Percentiles rank a stretch among this genome's conserved stretches.
Evolutionary conservation across 805 yeast genomes (phyloP).

Genomic region (Deakozyma indianensis): DNA sequence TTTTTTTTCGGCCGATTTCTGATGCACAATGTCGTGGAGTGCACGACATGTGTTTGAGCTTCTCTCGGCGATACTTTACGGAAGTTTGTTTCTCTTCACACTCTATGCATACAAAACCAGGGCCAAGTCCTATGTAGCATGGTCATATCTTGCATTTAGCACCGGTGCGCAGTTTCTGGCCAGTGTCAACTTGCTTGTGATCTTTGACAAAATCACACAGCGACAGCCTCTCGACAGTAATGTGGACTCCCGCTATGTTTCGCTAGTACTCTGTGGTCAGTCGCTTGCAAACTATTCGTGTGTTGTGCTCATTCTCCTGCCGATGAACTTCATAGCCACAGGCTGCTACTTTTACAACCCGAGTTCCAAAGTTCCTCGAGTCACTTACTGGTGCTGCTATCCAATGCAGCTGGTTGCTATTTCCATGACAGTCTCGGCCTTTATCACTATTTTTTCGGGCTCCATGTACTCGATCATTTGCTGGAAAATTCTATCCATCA

Average conservation of each 20-base stretch:
- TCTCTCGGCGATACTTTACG: background rate
- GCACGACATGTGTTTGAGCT: background rate
- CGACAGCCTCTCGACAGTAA: background rate
- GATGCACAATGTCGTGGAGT: background rate
- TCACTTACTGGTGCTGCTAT: constrained; percentile 1
- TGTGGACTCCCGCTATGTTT: background rate
- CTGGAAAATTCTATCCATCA: background rate
- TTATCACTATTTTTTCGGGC: background rate
- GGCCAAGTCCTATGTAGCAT: background rate
- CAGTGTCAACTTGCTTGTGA: background rate
- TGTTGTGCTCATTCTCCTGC: background rate
- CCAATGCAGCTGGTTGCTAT: background rate
- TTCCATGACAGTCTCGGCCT: background rate
- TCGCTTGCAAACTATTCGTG: background rate
- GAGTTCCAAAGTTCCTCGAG: background rate
- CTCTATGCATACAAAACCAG: background rate
- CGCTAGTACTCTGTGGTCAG: background rate
- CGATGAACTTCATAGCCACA: background rate
- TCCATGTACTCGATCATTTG: background rate
- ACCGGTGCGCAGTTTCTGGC: background rate
- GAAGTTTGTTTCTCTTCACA: background rate
- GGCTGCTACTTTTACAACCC: constrained; percentile 1
- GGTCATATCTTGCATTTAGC: background rate
- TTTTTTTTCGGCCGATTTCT: too few species aligned
- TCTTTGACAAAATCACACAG: background rate